Percentiles rank a stretch among this genome's conserved stretches.
phyloP scores from a whole-genome alignment of 352 stramenopile species.

The Pythium dissotocum region DNA sequence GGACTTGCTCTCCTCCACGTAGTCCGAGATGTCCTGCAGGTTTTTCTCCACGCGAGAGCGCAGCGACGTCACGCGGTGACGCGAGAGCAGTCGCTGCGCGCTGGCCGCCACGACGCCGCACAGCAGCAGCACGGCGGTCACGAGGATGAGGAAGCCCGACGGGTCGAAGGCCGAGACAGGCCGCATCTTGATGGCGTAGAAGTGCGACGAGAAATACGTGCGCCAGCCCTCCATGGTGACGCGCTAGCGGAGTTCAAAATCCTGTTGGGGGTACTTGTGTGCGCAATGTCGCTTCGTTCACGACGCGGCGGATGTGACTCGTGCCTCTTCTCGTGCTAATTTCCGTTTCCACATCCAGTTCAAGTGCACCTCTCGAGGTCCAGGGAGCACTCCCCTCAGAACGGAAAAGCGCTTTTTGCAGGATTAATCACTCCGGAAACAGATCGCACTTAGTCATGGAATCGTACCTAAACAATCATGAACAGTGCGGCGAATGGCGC shows the following conservation, averaged over 20 bases:
- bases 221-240: constrained; percentile 64
- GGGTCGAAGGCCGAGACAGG: constrained; percentile 84
- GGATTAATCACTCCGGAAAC: not conserved
- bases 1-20: constrained; percentile 62
- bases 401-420: not conserved
- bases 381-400: not conserved
- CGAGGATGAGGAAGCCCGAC: constrained; percentile 84
- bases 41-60: constrained; percentile 71
- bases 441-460: constrained; percentile 2
- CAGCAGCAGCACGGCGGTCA: constrained; percentile 65
- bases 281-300: not conserved
- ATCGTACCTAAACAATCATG: not conserved
- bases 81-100: constrained; percentile 43
- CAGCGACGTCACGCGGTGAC: constrained; percentile 37
- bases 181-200: constrained; percentile 82
- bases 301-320: not conserved
- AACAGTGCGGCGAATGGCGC: constrained; percentile 7
- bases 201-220: constrained; percentile 78
- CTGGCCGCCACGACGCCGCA: constrained; percentile 61
- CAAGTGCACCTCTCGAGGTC: constrained; percentile 10
- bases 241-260: not conserved
- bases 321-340: not conserved
- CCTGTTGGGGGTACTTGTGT: not conserved
- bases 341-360: constrained; percentile 9
- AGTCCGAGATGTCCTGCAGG: constrained; percentile 76